phyloP scores from a whole-genome alignment of 495 filamentous ascomycete genomes.

The Xylaria curta region DNA sequence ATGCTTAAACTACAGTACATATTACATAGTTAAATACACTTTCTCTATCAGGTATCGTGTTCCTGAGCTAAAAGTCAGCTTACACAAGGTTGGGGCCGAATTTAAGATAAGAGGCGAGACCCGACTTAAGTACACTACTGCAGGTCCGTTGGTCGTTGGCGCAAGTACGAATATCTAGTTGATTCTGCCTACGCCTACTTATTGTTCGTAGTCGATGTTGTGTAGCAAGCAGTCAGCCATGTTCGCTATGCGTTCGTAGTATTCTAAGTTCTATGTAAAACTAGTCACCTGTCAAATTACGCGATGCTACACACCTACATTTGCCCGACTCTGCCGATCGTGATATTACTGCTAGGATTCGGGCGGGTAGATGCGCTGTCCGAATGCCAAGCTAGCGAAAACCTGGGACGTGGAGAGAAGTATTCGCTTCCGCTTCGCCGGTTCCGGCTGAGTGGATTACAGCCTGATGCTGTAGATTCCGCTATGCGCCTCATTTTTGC shows the following conservation, averaged over 20 bases:
- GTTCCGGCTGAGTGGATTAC: neutral
- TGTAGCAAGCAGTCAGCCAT: neutral
- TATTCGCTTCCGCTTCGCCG: neutral
- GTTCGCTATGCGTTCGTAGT: neutral
- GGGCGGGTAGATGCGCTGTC: conserved; percentile 21
- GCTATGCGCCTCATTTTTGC: neutral
- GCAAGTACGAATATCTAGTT: neutral
- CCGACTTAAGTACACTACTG: conserved; percentile 1
- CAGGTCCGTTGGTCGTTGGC: neutral
- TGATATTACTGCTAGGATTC: conserved; percentile 15
- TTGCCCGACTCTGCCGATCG: neutral
- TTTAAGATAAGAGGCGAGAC: conserved; percentile 11
- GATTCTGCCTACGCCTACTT: neutral
- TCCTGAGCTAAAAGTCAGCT: conserved; percentile 9
- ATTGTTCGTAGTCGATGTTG: neutral
- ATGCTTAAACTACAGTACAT: neutral
- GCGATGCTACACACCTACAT: neutral
- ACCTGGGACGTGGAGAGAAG: neutral
- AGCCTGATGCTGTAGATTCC: neutral
- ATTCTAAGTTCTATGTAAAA: neutral
- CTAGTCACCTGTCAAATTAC: neutral
- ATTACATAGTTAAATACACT: neutral
- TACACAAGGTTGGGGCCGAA: neutral
- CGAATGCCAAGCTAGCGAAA: neutral
- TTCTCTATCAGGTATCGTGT: conserved; percentile 7